Evolutionary conservation across 495 filamentous ascomycete species (phyloP).

Genomic region (Penicillium arizonense): DNA sequence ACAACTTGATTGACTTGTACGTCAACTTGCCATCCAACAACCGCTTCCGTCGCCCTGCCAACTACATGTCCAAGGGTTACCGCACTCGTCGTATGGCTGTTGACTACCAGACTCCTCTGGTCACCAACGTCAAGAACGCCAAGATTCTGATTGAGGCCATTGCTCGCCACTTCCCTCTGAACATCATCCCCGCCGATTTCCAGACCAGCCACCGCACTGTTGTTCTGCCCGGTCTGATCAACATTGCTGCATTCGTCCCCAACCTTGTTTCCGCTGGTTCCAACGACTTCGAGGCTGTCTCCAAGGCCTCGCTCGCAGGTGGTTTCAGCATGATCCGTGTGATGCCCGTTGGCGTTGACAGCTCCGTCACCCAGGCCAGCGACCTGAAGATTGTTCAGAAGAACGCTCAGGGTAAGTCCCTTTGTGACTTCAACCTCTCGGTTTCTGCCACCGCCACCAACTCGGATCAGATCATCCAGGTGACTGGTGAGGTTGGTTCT

Average conservation of each 20-base stretch:
- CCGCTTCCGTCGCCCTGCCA: slow-evolving; percentile 89
- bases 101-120: slow-evolving; percentile 94
- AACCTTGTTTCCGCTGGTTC: slow-evolving; percentile 63
- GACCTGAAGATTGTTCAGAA: slow-evolving; percentile 74
- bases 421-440: slow-evolving; percentile 85
- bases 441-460: slow-evolving; percentile 77
- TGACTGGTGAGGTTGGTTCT: slow-evolving; percentile 75
- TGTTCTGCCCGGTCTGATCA: slow-evolving; percentile 73
- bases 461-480: slow-evolving; percentile 68
- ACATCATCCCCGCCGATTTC: slow-evolving; percentile 79
- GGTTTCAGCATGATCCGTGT: slow-evolving; percentile 85
- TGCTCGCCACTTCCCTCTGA: slow-evolving; percentile 78
- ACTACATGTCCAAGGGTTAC: slow-evolving; percentile 98
- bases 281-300: slow-evolving; percentile 67
- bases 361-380: slow-evolving; percentile 69
- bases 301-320: slow-evolving; percentile 70
- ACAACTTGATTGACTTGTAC: slow-evolving; percentile 96
- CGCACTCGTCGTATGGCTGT: slow-evolving; percentile 95
- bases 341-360: slow-evolving; percentile 73
- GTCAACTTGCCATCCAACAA: slow-evolving; percentile 99
- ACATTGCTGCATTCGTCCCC: slow-evolving; percentile 78
- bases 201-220: slow-evolving; percentile 83
- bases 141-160: slow-evolving; percentile 96
- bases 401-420: slow-evolving; percentile 64
- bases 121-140: slow-evolving; percentile 99